Conservation (phyloP, 2,329 filamentous ascomycete species). For the Mariannaea sp. region DNA sequence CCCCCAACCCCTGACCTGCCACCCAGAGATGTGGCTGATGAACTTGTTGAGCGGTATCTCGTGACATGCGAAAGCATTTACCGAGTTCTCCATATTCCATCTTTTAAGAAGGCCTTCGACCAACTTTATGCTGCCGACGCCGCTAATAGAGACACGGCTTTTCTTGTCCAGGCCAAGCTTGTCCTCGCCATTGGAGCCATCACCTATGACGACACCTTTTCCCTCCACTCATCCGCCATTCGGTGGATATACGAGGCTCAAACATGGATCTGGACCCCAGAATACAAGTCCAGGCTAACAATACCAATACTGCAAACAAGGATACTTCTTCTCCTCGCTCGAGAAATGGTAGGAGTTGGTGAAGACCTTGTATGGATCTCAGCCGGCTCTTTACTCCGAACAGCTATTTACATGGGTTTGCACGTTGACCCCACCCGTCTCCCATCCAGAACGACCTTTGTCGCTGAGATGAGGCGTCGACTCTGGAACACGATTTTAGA, state of each 20-base stretch:
- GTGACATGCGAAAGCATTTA: slow-evolving; percentile 52
- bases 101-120: slow-evolving; percentile 55
- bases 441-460: slow-evolving; percentile 42
- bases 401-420: slow-evolving; percentile 55
- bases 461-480: slow-evolving; percentile 54
- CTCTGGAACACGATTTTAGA: slow-evolving; percentile 60
- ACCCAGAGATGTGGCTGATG: slow-evolving; percentile 48
- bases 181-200: slow-evolving; percentile 61
- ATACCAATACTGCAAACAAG: slow-evolving; percentile 56
- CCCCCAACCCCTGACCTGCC: slow-evolving; percentile 52
- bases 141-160: slow-evolving; percentile 46
- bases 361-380: slow-evolving; percentile 55
- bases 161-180: slow-evolving; percentile 62
- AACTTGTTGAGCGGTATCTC: slow-evolving; percentile 56
- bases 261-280: slow-evolving; percentile 57
- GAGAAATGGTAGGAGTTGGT: slow-evolving; percentile 45
- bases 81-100: slow-evolving; percentile 57
- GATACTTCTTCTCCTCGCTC: slow-evolving; percentile 51
- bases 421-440: slow-evolving; percentile 53
- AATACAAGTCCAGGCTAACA: slow-evolving; percentile 56
- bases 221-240: slow-evolving; percentile 54
- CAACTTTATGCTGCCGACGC: slow-evolving; percentile 50
- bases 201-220: slow-evolving; percentile 55
- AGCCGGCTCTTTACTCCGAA: slow-evolving; percentile 50
- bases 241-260: slow-evolving; percentile 63